phyloP scores from a whole-genome alignment of 331 rosid genomes.

The Rhamnella rubrinervis region DNA sequence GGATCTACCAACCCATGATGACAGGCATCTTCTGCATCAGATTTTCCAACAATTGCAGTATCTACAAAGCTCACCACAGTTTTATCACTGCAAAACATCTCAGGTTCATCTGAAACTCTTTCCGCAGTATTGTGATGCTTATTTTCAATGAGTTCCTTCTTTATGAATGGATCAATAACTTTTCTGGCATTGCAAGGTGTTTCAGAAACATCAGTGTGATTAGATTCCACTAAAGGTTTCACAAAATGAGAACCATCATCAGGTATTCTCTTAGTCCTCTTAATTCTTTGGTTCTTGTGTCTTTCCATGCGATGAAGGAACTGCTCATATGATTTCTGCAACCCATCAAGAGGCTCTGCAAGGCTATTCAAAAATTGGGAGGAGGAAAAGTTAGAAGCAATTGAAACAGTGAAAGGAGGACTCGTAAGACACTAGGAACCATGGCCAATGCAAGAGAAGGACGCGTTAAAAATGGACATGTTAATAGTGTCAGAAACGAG shows the following conservation, averaged over 20 bases:
- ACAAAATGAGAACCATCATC: constrained; percentile 11
- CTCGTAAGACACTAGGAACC: neutral
- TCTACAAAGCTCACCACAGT: constrained; percentile 70
- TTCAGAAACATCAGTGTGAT: neutral
- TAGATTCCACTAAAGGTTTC: constrained; percentile 15
- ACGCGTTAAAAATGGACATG: too few relatives aligned
- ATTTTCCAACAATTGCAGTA: constrained; percentile 70
- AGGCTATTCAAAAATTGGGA: constrained; percentile 47
- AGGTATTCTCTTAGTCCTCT: constrained; percentile 26
- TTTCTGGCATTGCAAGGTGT: too few relatives aligned
- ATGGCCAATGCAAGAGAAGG: neutral
- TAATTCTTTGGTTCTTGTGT: constrained; percentile 49
- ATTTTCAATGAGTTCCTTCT: neutral
- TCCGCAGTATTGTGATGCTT: constrained; percentile 16
- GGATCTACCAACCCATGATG: constrained; percentile 95
- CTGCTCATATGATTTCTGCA: constrained; percentile 86
- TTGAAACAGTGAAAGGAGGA: constrained; percentile 6
- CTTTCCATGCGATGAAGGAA: constrained; percentile 70
- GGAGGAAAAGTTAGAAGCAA: constrained; percentile 8
- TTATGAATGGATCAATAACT: too few relatives aligned
- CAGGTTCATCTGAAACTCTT: constrained; percentile 29
- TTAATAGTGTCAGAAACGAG: too few relatives aligned
- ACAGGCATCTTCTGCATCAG: constrained; percentile 84
- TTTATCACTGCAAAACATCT: constrained; percentile 50
- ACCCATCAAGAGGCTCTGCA: constrained; percentile 75